A percentile compares a stretch with the other conserved stretches of the same genome.
Evolutionary conservation across 208 protist species (phyloP).

Genomic region (Trypanosoma lewisi): DNA sequence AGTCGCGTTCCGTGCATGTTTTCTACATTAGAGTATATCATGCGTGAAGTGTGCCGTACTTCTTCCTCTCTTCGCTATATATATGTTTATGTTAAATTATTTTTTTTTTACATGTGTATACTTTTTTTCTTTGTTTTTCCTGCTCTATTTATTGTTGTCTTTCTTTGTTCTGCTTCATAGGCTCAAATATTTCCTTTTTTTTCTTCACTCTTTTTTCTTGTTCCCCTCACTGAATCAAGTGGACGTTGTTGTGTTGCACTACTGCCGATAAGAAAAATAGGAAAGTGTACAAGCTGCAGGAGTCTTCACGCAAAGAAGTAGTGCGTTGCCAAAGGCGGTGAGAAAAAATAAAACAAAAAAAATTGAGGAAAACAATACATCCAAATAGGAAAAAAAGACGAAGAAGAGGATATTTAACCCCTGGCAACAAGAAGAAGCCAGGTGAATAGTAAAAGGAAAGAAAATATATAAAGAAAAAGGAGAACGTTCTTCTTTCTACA

Average conservation of each 20-base stretch:
- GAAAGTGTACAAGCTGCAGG: neutral
- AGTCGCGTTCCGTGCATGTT: too few relatives aligned
- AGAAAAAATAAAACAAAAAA: neutral
- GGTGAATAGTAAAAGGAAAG: neutral
- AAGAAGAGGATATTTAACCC: too few relatives aligned
- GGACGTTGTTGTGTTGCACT: neutral
- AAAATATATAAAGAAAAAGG: neutral
- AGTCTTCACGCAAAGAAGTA: neutral
- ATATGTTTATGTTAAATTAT: neutral
- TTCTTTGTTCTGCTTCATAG: too few relatives aligned
- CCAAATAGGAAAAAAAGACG: neutral
- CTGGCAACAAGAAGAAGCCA: too few relatives aligned
- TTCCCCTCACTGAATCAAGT: neutral
- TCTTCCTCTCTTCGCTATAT: neutral
- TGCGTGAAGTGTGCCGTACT: too few relatives aligned
- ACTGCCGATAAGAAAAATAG: neutral
- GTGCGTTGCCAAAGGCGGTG: neutral
- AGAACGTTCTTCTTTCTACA: too few relatives aligned
- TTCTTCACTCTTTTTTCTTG: neutral
- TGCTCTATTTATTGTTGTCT: too few relatives aligned
- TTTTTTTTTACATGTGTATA: neutral
- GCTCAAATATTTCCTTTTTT: too few relatives aligned
- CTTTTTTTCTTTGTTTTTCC: neutral
- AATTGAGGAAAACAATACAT: neutral
- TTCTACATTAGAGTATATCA: too few relatives aligned